Evolutionary conservation across 495 filamentous ascomycete genomes (phyloP).

Genomic region (Penicillium arizonense): DNA sequence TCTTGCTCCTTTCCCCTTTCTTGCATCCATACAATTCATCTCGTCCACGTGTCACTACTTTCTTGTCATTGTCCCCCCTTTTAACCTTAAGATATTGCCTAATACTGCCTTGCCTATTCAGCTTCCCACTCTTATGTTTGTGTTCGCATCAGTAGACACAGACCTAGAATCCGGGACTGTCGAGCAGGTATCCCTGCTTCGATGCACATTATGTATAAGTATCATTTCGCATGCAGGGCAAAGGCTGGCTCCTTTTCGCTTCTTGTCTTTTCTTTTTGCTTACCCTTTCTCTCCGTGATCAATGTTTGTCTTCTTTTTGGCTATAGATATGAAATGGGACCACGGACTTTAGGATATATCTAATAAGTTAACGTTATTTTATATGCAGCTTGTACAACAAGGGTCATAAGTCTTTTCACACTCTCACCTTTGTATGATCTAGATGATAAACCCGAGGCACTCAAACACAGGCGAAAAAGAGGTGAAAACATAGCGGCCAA

Average conservation of each 20-base stretch:
- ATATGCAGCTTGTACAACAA: no score
- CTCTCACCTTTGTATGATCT: no score
- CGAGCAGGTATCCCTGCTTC: background rate
- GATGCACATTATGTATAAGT: slow-evolving; percentile 8
- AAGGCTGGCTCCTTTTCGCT: slow-evolving; percentile 11
- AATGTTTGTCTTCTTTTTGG: background rate
- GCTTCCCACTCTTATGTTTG: background rate
- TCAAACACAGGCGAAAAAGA: no score
- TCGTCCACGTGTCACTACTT: slow-evolving; percentile 8
- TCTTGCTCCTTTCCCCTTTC: slow-evolving; percentile 3
- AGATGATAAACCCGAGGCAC: no score
- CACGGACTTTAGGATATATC: background rate
- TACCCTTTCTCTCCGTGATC: background rate
- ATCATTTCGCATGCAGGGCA: slow-evolving; percentile 4
- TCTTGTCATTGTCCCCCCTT: slow-evolving; percentile 18
- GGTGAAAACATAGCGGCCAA: no score
- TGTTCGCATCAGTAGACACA: no score
- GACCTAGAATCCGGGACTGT: no score
- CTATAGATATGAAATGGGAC: slow-evolving; percentile 1
- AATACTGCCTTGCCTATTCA: slow-evolving; percentile 11
- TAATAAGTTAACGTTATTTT: no score
- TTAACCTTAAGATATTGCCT: slow-evolving; percentile 21
- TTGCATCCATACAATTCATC: slow-evolving; percentile 16
- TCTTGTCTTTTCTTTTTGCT: background rate
- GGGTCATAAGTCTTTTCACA: no score